Evolutionary conservation across 306 rosid genomes (phyloP).

Genomic region (Castanea crenata): DNA sequence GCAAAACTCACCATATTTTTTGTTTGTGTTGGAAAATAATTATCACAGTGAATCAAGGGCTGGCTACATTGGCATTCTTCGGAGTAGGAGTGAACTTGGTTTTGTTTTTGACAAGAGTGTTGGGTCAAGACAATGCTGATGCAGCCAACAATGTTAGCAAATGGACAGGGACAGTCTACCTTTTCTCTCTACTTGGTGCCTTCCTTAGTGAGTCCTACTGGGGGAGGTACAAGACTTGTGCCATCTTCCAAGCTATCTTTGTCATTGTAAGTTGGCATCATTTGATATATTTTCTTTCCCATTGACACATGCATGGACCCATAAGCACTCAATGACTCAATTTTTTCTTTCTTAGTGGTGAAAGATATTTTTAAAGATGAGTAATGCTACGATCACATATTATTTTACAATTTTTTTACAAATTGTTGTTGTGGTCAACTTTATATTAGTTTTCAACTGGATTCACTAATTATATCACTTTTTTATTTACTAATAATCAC

Average conservation of each 20-base stretch:
- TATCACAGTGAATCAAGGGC: constrained; percentile 70
- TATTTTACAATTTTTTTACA: too few relatives aligned
- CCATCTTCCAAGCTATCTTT: constrained; percentile 63
- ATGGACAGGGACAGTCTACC: constrained; percentile 80
- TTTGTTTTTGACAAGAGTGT: constrained; percentile 57
- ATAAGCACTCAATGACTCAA: too few relatives aligned
- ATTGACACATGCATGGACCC: too few relatives aligned
- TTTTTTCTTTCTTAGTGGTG: too few relatives aligned
- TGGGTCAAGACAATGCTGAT: constrained; percentile 74
- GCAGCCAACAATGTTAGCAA: constrained; percentile 84
- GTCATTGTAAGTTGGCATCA: constrained; percentile 47
- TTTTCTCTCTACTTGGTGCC: constrained; percentile 82
- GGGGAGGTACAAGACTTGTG: constrained; percentile 78
- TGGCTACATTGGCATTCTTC: constrained; percentile 79
- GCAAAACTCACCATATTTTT: background rate
- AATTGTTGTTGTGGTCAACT: too few relatives aligned
- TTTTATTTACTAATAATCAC: too few relatives aligned
- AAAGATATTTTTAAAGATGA: too few relatives aligned
- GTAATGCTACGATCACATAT: too few relatives aligned
- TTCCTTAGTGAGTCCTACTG: constrained; percentile 79
- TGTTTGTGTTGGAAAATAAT: background rate
- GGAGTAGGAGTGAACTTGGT: constrained; percentile 86
- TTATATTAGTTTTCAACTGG: too few relatives aligned
- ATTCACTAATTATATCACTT: too few relatives aligned
- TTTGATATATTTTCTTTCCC: background rate